Conservation (phyloP, 1,139 yeast species). For the Candida tunisiensis region DNA sequence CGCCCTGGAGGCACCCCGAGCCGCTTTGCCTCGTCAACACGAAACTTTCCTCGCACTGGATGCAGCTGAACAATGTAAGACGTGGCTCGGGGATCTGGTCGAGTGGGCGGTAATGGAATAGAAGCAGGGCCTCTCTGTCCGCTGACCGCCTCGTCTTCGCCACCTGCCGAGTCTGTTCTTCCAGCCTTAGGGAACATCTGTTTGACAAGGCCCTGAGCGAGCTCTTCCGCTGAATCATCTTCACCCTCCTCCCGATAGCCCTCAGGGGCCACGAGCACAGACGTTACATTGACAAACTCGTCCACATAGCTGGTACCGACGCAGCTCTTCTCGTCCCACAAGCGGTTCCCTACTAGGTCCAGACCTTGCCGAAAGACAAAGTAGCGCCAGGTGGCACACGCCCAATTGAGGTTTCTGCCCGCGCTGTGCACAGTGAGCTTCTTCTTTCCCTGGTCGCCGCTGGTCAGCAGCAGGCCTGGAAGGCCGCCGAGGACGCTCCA, state of each 20-base stretch:
- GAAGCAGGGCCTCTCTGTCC: too few relatives aligned
- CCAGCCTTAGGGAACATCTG: too few relatives aligned
- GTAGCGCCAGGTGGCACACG: constrained; percentile 66
- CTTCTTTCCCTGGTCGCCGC: constrained; percentile 65
- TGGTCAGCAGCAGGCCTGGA: constrained; percentile 74
- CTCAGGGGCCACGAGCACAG: constrained; percentile 22
- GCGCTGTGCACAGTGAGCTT: constrained; percentile 29
- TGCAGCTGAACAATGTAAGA: constrained; percentile 50
- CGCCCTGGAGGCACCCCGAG: constrained; percentile 59
- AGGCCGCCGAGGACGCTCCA: constrained; percentile 79
- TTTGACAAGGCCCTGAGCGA: background rate
- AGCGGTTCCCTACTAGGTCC: too few relatives aligned
- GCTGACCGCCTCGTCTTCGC: too few relatives aligned
- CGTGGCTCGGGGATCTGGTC: constrained; percentile 18
- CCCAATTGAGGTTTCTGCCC: constrained; percentile 26
- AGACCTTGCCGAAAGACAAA: constrained; percentile 79
- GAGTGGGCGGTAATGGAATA: too few relatives aligned
- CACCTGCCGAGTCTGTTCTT: too few relatives aligned
- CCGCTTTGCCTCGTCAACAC: constrained; percentile 42
- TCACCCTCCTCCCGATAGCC: too few relatives aligned
- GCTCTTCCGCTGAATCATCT: too few relatives aligned
- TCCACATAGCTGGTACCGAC: constrained; percentile 29
- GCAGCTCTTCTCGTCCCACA: too few relatives aligned
- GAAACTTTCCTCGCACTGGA: constrained; percentile 66
- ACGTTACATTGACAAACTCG: constrained; percentile 33